Base-by-base conservation (phyloP, 768 basidiomycete genomes). In the Tulasnella sp. region DNA sequence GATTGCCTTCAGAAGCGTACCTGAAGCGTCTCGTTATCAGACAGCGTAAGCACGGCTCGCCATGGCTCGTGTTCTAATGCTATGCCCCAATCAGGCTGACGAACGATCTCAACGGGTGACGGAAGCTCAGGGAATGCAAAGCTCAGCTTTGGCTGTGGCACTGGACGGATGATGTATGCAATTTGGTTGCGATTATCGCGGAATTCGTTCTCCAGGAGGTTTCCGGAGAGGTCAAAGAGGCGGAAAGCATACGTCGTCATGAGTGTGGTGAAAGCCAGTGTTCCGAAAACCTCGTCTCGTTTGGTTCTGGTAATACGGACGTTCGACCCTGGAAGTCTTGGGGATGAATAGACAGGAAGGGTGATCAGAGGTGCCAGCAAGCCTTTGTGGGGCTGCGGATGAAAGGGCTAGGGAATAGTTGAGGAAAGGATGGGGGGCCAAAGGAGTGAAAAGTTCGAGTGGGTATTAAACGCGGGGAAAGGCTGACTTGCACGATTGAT, bases 221-320 rank as follows among this genome's bases (percentile, higher is more conserved):
- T 73, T 6, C 78, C 78, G 7, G 70, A 78, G 77, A 78, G 78
- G 37, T 78, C 78, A 69, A 74, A 78, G 36, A 78, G 77, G 12
- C 70, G 72, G 52, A 78, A 78, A 29, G 78, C n/a, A n/a, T 45
- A 76, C 25, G 75, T 74, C 31, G 73, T 54, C 73, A 74, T 74
- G 17, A n/a, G 25, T 14, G 37, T 22, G 25, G 72, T 54, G 38
- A 72, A 40, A 38, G 58, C 25, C 12, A 25, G 2, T 25, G 58
- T 17, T n/a, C 12, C 58, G 42, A 34, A 34, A 64, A 34, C 58
- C 29, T 34, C 4, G 58, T 64, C 49, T 64, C 58, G 29, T 31
- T 64, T 25, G 31, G 14, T 34, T 64, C 14, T 64, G 58, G 31
- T 42, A 42, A 42, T 42, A n/a, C 49, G 8, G 31, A 17, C 31